A percentile compares a stretch with the other conserved stretches of the same genome.
These are phyloP conservation scores for Paralagenidium karlingii DNA, from an alignment of 352 stramenopile species.

Conservation along the genomic window DNA sequence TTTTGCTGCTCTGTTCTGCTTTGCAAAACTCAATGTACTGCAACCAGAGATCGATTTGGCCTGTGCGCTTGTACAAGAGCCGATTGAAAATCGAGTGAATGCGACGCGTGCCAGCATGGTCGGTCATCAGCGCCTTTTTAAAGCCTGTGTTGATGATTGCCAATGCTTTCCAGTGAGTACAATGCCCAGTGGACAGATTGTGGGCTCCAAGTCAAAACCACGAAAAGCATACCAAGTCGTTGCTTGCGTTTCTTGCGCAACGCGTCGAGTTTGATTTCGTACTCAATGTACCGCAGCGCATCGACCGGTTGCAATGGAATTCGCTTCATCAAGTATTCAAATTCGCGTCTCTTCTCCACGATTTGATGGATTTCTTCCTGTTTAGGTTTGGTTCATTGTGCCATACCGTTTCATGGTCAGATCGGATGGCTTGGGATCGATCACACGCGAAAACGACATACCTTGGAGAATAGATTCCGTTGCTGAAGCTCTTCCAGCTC, in stretches of 20 bases:
- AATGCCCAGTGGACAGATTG: background rate
- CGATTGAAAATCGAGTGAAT: constrained; percentile 83
- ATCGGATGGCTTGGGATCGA: too few species aligned
- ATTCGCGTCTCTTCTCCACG: constrained; percentile 78
- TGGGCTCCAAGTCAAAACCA: background rate
- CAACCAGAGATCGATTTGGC: constrained; percentile 84
- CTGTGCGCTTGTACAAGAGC: constrained; percentile 77
- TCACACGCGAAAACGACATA: too few species aligned
- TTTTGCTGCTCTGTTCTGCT: constrained; percentile 42
- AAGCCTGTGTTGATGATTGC: constrained; percentile 12
- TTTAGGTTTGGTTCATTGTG: too few species aligned
- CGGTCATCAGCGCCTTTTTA: constrained; percentile 56
- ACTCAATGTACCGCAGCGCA: constrained; percentile 88
- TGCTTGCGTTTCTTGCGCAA: constrained; percentile 77
- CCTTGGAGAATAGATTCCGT: constrained; percentile 69
- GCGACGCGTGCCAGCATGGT: constrained; percentile 50
- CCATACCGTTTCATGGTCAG: too few species aligned
- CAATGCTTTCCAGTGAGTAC: background rate
- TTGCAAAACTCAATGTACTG: constrained; percentile 86
- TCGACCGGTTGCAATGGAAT: constrained; percentile 85
- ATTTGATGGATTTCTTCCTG: constrained; percentile 85
- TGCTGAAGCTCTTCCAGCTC: constrained; percentile 89
- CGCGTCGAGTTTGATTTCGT: constrained; percentile 87
- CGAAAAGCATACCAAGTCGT: constrained; percentile 18
- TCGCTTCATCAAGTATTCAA: constrained; percentile 88